phyloP scores from a whole-genome alignment of 2,329 filamentous ascomycete genomes.

The Fusarium continuum region DNA sequence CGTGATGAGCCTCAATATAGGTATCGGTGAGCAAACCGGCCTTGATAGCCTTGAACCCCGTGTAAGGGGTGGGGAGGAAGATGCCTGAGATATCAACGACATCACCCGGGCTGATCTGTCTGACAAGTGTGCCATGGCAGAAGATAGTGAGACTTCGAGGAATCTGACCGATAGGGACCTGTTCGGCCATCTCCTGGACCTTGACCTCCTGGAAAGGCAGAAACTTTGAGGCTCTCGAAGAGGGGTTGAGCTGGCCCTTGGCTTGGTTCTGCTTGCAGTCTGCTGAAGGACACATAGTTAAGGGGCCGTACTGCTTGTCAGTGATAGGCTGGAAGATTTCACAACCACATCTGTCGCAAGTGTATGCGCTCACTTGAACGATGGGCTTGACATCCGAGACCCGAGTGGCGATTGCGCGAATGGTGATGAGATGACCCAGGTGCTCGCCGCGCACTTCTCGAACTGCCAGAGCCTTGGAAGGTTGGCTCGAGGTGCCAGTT shows the following conservation, averaged over 20 bases:
- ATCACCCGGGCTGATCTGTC: constrained; percentile 91
- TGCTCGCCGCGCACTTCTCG: constrained; percentile 93
- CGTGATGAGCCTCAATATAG: constrained; percentile 92
- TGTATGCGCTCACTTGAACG: constrained; percentile 97
- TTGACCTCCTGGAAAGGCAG: constrained; percentile 98
- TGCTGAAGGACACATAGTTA: constrained; percentile 86
- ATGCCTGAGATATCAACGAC: constrained; percentile 94
- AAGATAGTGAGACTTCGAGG: constrained; percentile 89
- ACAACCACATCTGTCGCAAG: constrained; percentile 93
- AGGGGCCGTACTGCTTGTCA: constrained; percentile 88
- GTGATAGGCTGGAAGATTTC: constrained; percentile 98
- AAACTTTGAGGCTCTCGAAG: constrained; percentile 96
- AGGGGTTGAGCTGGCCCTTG: constrained; percentile 92
- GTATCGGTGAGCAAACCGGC: constrained; percentile 97
- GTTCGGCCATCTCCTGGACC: constrained; percentile 98
- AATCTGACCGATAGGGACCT: constrained; percentile 97
- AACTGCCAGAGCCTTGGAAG: constrained; percentile 79
- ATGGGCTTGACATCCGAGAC: constrained; percentile 98
- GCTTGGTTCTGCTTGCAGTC: constrained; percentile 91
- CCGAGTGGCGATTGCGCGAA: constrained; percentile 91
- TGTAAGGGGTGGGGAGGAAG: constrained; percentile 96
- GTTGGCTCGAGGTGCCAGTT: constrained; percentile 73
- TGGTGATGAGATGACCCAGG: constrained; percentile 90
- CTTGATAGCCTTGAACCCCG: constrained; percentile 97
- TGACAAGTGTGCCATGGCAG: constrained; percentile 85